Evolutionary conservation across 164 flowering plant genomes (phyloP).

Genomic region (Magnolia officinalis): DNA sequence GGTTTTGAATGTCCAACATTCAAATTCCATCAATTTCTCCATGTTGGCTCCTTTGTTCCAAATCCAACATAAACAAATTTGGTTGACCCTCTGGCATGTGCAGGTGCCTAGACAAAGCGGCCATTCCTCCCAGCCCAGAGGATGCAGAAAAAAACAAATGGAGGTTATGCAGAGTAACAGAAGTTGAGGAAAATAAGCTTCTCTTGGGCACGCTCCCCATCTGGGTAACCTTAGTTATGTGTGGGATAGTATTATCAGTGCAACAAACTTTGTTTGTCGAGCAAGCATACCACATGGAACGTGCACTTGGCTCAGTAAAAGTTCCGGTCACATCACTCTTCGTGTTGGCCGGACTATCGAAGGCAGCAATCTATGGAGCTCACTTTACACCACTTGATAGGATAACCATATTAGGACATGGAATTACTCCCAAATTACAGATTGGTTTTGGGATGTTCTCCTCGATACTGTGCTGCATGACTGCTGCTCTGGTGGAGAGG

Average conservation of each 20-base stretch:
- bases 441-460: conserved; percentile 22
- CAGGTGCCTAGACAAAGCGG: conserved; percentile 30
- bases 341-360: not conserved
- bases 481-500: conserved; percentile 20
- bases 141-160: conserved; percentile 9
- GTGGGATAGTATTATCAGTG: conserved; percentile 16
- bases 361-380: not conserved
- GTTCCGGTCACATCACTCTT: conserved; percentile 16
- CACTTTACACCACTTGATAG: not conserved
- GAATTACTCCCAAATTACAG: conserved; percentile 10
- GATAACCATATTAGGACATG: conserved; percentile 1
- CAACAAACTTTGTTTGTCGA: conserved; percentile 25
- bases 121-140: conserved; percentile 6
- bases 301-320: not conserved
- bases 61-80: too few relatives aligned
- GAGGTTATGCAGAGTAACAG: conserved; percentile 23
- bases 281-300: conserved; percentile 21
- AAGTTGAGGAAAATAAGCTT: conserved; percentile 27
- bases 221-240: conserved; percentile 26
- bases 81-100: not conserved
- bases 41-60: too few relatives aligned
- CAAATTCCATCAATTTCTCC: too few relatives aligned
- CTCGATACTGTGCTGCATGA: conserved; percentile 19
- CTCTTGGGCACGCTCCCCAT: conserved; percentile 23
- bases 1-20: too few relatives aligned